These are phyloP conservation scores for Talaromyces liani DNA, from an alignment of 495 filamentous ascomycete species.

Conservation along the genomic window DNA sequence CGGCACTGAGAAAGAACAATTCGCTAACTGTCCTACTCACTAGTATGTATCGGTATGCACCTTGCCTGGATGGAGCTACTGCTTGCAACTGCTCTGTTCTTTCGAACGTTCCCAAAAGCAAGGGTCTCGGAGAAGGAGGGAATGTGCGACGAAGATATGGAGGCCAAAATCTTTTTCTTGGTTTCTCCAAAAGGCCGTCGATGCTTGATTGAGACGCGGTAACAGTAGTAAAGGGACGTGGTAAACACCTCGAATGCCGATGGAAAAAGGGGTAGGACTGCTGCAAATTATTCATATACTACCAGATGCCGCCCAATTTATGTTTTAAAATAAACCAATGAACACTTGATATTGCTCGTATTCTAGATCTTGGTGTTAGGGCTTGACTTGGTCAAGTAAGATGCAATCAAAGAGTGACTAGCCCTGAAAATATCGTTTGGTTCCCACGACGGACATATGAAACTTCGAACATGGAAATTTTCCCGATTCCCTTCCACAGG, in stretches of 20 bases:
- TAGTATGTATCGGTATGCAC: background rate
- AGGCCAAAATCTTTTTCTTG: slow-evolving; percentile 33
- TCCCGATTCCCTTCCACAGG: too few species aligned
- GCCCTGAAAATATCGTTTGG: too few species aligned
- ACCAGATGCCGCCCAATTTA: background rate
- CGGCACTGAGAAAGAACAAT: background rate
- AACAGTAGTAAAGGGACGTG: background rate
- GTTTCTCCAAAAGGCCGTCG: slow-evolving; percentile 34
- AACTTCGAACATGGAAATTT: background rate
- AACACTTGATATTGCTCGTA: background rate
- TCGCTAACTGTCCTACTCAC: background rate
- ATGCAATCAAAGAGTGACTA: background rate
- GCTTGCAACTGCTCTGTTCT: background rate
- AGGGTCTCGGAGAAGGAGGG: background rate
- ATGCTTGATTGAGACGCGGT: slow-evolving; percentile 31
- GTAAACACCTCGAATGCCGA: background rate
- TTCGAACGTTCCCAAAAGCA: background rate
- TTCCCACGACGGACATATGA: background rate
- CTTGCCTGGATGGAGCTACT: background rate
- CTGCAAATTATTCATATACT: background rate
- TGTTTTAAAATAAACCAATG: background rate
- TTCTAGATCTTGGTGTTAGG: background rate
- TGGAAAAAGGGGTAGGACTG: background rate
- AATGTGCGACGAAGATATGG: slow-evolving; percentile 33
- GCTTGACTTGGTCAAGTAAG: background rate